These are phyloP conservation scores for Massarina eburnea DNA, from an alignment of 2,329 filamentous ascomycete genomes.

Conservation along the genomic window DNA sequence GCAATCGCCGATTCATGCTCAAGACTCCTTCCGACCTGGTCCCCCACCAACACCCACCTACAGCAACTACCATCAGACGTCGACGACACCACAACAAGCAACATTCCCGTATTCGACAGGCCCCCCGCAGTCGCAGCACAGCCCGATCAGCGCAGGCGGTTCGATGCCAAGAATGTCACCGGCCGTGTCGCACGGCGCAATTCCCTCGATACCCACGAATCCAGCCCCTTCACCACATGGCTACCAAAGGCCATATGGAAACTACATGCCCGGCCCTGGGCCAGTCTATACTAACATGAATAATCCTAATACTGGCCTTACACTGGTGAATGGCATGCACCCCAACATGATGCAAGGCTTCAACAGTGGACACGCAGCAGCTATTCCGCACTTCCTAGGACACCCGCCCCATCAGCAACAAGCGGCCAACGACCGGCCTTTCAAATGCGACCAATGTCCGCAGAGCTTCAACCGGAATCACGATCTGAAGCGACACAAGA, in stretches of 20 bases:
- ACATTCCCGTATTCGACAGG: conserved; percentile 53
- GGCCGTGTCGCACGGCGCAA: conserved; percentile 45
- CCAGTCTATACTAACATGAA: conserved; percentile 78
- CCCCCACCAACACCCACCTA: conserved; percentile 63
- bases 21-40: conserved; percentile 59
- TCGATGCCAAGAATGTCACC: conserved; percentile 57
- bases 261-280: conserved; percentile 54
- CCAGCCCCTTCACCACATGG: conserved; percentile 50
- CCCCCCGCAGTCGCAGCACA: conserved; percentile 53
- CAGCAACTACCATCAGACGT: conserved; percentile 57
- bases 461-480: conserved; percentile 97
- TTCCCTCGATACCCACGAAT: conserved; percentile 51
- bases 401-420: conserved; percentile 55
- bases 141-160: conserved; percentile 51
- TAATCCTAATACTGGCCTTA: conserved; percentile 71
- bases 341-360: conserved; percentile 59
- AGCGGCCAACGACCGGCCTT: conserved; percentile 76
- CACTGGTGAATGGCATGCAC: conserved; percentile 65
- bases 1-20: conserved; percentile 57
- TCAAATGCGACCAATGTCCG: conserved; percentile 89
- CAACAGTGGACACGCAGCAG: conserved; percentile 63
- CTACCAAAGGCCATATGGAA: conserved; percentile 53
- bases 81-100: conserved; percentile 53
- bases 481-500: conserved; percentile 92
- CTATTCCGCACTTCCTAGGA: conserved; percentile 64